Base-by-base conservation (phyloP, 169 alveolate genomes). In the Cryptosporidium parvum region DNA sequence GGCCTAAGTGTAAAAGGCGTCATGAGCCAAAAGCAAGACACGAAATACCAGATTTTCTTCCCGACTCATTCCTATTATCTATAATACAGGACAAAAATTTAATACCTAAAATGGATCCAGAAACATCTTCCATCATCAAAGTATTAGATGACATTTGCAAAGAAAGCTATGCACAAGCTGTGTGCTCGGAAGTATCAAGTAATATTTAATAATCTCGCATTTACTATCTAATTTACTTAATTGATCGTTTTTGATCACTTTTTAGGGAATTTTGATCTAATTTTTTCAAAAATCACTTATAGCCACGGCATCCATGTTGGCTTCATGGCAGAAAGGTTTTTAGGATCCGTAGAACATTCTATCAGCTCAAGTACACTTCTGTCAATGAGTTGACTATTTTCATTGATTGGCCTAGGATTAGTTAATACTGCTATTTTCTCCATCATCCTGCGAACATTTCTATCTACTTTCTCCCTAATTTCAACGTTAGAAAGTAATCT, bases 1-100 rank as follows among this genome's bases (percentile, higher is more conserved):
- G 96, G 7, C 95, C 93, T 31, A 89, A 89, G 61, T 94, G 96
- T 68, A 71, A 93, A 44, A 92, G 89, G 44, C 62, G 68, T 35
- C 96, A 94, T 72, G 93, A 85, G 21, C 93, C 85, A n/a, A 87
- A 70, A 29, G 62, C 65, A 44, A 91, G 92, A 37, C 9, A 56
- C 23, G 84, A 75, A 26, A 33, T 80, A 31, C 95, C 91, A 10
- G 91, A 80, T 33, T 56, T 80, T 7, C 70, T 84, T 31, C 94
- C 95, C n/a, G 61, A 92, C 26, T 91, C 92, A 86, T 91, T 69
- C 70, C 70, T 91, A 29, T 45, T 39, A 35, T 42, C 70, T 9
- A 56, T 86, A 31, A 44, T 91, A 39, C 85, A 85, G 2, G 73
- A 84, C 85, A 70, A 59, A 31, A 35, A 6, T 16, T n/a, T 84